Conservation (phyloP, 192 early-diverging fungal genomes). For the Anaeromyces robustus region DNA sequence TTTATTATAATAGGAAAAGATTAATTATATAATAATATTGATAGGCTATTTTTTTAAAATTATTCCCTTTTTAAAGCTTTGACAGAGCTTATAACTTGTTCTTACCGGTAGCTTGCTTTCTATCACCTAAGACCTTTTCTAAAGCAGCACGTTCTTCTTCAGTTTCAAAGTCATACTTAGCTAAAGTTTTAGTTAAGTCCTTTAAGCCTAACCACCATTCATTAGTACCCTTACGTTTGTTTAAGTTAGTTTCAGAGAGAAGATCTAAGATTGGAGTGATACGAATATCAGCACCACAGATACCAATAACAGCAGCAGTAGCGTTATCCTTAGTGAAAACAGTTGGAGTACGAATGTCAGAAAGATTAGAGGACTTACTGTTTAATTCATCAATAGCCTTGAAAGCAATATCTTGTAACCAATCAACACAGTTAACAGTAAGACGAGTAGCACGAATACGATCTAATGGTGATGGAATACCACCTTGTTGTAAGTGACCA, state of each 20-base stretch:
- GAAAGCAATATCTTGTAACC: constrained; percentile 40
- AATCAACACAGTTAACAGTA: constrained; percentile 66
- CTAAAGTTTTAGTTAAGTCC: background rate
- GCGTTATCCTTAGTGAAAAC: constrained; percentile 39
- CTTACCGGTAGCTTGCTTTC: background rate
- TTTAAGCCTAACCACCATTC: constrained; percentile 47
- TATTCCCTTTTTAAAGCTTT: background rate
- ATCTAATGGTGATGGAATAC: constrained; percentile 83
- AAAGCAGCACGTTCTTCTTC: background rate
- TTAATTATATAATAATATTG: too few species aligned
- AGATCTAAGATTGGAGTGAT: constrained; percentile 57
- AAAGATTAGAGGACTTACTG: constrained; percentile 18
- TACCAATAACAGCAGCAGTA: constrained; percentile 63
- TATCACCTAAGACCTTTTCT: background rate
- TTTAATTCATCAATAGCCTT: background rate
- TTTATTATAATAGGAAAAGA: too few species aligned
- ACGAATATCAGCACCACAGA: constrained; percentile 54
- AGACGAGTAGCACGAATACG: constrained; percentile 82
- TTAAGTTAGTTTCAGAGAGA: constrained; percentile 51
- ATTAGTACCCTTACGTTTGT: constrained; percentile 50
- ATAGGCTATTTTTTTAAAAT: background rate
- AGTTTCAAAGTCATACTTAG: background rate
- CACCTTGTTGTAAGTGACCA: constrained; percentile 93
- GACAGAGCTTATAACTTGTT: background rate
- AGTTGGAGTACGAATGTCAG: constrained; percentile 13